Evolutionary conservation across 768 basidiomycete species (phyloP).

Genomic region (Pholiota molesta): DNA sequence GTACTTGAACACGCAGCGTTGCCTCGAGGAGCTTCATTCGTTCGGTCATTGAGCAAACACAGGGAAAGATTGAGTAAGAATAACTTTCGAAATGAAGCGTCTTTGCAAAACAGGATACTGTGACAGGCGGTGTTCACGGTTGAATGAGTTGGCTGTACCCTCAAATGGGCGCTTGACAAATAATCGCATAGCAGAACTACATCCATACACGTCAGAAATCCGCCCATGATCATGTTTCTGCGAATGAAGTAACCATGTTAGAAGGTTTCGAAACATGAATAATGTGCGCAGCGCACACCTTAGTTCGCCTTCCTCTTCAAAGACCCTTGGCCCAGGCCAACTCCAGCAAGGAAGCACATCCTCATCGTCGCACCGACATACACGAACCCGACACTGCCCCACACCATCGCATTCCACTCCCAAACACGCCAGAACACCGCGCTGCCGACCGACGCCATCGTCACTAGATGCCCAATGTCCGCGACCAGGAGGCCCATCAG

Average conservation of each 20-base stretch:
- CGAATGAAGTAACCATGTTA: not conserved
- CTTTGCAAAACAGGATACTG: not conserved
- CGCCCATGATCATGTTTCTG: not conserved
- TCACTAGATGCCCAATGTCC: slow-evolving; percentile 50
- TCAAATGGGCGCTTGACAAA: not conserved
- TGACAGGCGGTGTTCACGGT: not conserved
- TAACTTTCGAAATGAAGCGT: not conserved
- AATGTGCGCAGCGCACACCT: not conserved
- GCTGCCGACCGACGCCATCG: slow-evolving; percentile 44
- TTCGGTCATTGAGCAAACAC: not conserved
- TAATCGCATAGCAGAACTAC: not conserved
- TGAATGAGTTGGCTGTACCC: not conserved
- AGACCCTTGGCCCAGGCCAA: slow-evolving; percentile 9
- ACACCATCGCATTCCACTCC: slow-evolving; percentile 56
- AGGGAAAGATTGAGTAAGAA: not conserved
- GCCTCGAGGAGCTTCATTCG: not conserved
- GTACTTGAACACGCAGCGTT: not conserved
- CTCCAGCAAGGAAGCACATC: slow-evolving; percentile 35
- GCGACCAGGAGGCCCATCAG: slow-evolving; percentile 48
- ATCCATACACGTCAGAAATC: not conserved
- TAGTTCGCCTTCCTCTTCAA: not conserved
- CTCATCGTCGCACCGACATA: slow-evolving; percentile 49
- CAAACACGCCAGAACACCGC: slow-evolving; percentile 46
- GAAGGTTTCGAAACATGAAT: not conserved
- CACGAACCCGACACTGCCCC: slow-evolving; percentile 58